Evolutionary conservation across 2,329 filamentous ascomycete species (phyloP).

Genomic region (Dothiorella sarmentorum): DNA sequence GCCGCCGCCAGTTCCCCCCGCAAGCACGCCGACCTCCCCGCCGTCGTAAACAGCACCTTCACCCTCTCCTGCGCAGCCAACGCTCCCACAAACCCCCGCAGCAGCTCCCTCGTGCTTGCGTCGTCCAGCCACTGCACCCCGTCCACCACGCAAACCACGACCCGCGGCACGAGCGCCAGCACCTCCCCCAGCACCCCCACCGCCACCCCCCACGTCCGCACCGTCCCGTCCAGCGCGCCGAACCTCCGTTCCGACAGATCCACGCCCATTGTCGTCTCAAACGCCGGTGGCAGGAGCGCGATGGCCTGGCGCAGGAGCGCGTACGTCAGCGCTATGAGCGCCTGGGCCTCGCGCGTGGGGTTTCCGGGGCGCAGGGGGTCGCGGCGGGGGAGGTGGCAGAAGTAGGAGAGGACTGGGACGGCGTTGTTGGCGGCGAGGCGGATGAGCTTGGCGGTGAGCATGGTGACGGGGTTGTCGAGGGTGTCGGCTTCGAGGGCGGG

Average conservation of each 20-base stretch:
- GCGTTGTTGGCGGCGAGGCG: conserved; percentile 4
- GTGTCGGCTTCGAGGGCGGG: conserved; percentile 6
- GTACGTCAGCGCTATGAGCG: conserved; percentile 14
- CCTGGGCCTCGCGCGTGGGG: conserved; percentile 12
- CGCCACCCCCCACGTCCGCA: background rate
- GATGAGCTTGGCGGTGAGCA: conserved; percentile 17
- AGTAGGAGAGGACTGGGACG: conserved; percentile 18
- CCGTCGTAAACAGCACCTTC: conserved; percentile 21
- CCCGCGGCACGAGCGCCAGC: background rate
- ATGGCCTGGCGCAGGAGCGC: conserved; percentile 20
- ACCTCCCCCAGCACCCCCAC: conserved; percentile 7
- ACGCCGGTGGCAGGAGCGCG: conserved; percentile 10
- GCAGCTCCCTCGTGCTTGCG: conserved; percentile 6
- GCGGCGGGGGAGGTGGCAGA: conserved; percentile 16
- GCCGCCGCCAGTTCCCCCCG: background rate
- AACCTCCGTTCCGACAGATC: conserved; percentile 13
- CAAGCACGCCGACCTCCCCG: conserved; percentile 20
- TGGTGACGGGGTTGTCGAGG: conserved; percentile 2
- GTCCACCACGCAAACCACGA: conserved; percentile 21
- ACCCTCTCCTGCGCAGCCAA: conserved; percentile 16
- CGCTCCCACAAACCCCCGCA: background rate
- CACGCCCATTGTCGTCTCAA: background rate
- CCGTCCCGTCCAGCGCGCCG: conserved; percentile 8
- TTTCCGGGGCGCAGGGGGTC: background rate
- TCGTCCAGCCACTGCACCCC: conserved; percentile 22